phyloP scores from a whole-genome alignment of 306 rosid genomes.

The Fragaria ananassa region DNA sequence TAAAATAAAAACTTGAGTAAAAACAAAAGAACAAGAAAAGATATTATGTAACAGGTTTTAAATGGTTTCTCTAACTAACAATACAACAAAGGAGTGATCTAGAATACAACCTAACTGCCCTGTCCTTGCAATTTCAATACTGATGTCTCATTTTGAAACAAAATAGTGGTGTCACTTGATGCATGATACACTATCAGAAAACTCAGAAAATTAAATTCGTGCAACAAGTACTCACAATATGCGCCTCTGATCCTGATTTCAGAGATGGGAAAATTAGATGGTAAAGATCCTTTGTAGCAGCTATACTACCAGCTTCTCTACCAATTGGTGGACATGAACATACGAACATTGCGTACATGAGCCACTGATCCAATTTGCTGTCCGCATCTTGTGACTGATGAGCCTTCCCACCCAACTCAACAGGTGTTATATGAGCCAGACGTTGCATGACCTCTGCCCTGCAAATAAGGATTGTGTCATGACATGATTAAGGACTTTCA shows the following conservation, averaged over 20 bases:
- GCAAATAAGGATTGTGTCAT: conserved; percentile 37
- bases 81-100: neutral
- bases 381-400: conserved; percentile 92
- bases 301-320: conserved; percentile 62
- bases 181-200: neutral
- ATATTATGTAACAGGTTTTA: neutral
- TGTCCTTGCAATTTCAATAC: neutral
- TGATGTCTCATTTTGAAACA: neutral
- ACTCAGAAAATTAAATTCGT: neutral
- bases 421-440: conserved; percentile 84
- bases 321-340: conserved; percentile 89
- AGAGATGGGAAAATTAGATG: conserved; percentile 87
- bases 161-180: neutral
- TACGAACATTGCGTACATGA: conserved; percentile 89
- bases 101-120: neutral
- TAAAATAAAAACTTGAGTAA: no score
- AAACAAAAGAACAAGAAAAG: neutral
- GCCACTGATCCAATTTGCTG: conserved; percentile 98
- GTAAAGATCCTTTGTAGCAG: conserved; percentile 78
- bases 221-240: conserved; percentile 58
- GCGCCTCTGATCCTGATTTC: conserved; percentile 89
- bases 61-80: neutral
- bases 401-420: conserved; percentile 96
- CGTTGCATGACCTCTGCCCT: conserved; percentile 94
- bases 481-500: conserved; percentile 1